These are phyloP conservation scores for Colletotrichum tropicale DNA, from an alignment of 2,329 filamentous ascomycete genomes.

Conservation along the genomic window DNA sequence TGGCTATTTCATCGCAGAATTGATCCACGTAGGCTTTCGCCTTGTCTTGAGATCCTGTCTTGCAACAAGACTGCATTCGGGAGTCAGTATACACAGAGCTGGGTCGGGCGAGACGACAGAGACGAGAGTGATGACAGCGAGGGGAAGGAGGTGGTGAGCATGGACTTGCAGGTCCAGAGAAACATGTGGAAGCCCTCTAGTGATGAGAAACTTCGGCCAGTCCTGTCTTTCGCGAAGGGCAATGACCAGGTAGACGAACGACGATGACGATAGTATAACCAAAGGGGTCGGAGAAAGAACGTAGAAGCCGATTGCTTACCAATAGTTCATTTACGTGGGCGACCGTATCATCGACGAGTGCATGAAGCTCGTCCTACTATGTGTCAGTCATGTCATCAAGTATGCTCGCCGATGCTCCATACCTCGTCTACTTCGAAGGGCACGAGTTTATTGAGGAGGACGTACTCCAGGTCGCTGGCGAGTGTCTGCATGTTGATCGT, in stretches of 20 bases:
- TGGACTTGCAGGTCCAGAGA: not conserved
- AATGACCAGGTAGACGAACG: not conserved
- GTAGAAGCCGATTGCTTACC: not conserved
- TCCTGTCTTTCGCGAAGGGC: not conserved
- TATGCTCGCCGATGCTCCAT: not conserved
- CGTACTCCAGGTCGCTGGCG: not conserved
- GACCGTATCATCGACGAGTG: not conserved
- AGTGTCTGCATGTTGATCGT: not conserved
- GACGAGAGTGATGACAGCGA: not conserved
- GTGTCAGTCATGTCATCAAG: not conserved
- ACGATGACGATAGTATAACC: not conserved
- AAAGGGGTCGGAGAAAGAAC: not conserved
- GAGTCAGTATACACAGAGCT: not conserved
- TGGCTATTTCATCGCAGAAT: not conserved
- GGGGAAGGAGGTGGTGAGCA: not conserved
- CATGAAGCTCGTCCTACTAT: not conserved
- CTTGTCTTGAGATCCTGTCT: not conserved
- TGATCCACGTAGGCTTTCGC: not conserved
- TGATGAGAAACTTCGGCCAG: not conserved
- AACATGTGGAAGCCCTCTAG: not conserved
- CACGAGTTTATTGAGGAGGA: not conserved
- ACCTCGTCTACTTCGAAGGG: not conserved
- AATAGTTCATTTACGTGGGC: not conserved
- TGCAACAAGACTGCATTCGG: not conserved
- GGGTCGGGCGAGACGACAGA: not conserved